Conservation (phyloP, 805 yeast genomes). For the Lachancea meyersii region DNA sequence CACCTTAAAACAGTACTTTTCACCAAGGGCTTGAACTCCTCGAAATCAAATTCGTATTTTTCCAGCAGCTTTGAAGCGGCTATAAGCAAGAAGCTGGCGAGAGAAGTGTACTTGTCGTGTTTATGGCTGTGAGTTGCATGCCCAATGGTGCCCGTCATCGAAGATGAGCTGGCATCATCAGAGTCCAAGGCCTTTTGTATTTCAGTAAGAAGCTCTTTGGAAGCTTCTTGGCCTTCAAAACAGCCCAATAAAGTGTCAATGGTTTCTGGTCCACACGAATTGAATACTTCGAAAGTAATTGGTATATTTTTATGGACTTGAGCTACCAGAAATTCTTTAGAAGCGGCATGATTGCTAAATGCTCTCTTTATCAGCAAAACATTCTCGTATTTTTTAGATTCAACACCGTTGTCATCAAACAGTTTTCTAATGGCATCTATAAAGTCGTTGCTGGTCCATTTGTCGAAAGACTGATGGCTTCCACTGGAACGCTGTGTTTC, state of each 20-base stretch:
- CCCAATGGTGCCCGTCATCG: background rate
- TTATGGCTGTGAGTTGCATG: background rate
- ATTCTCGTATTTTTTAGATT: background rate
- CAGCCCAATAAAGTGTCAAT: conserved; percentile 22
- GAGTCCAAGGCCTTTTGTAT: background rate
- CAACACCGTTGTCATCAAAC: conserved; percentile 9
- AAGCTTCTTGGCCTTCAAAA: conserved; percentile 16
- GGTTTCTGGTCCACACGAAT: conserved; percentile 13
- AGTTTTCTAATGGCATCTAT: conserved; percentile 17
- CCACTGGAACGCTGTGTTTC: conserved; percentile 5
- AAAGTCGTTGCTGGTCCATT: conserved; percentile 15
- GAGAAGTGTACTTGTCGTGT: background rate
- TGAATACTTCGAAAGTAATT: background rate
- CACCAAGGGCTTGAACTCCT: conserved; percentile 21
- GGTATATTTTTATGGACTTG: background rate
- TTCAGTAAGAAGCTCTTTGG: conserved; percentile 6
- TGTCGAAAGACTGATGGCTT: background rate
- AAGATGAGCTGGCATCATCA: background rate
- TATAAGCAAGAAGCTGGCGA: conserved; percentile 11
- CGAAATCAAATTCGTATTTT: conserved; percentile 24
- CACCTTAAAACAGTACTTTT: conserved; percentile 22
- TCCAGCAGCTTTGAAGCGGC: conserved; percentile 26
- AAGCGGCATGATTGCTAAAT: conserved; percentile 6
- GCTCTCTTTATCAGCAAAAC: background rate
- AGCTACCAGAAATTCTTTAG: conserved; percentile 9